phyloP scores from a whole-genome alignment of 73 alveolate genomes.

The Uronychia binucleata region DNA sequence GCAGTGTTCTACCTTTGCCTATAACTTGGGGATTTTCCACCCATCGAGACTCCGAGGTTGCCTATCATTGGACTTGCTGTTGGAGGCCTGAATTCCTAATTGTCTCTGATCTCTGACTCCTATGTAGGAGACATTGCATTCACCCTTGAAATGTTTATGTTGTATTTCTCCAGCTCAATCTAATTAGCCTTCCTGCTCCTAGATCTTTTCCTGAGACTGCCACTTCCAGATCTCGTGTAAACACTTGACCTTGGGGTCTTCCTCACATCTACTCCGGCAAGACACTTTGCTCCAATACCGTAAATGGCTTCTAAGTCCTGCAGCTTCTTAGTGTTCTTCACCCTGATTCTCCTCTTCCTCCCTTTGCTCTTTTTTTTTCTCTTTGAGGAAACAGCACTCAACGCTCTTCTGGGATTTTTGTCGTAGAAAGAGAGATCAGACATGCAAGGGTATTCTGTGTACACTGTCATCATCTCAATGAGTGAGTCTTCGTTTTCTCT shows the following conservation, averaged over 20 bases:
- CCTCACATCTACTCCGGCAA: neutral
- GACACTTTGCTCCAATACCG: neutral
- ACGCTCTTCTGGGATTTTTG: neutral
- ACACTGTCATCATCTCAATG: neutral
- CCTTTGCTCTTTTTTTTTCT: neutral
- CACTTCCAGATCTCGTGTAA: neutral
- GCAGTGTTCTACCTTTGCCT: no score
- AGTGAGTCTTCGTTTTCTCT: neutral
- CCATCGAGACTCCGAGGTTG: no score
- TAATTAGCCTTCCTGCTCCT: neutral
- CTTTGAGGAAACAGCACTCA: neutral
- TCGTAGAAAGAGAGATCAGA: neutral
- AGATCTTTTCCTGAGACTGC: neutral
- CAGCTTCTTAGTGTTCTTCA: neutral
- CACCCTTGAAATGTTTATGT: neutral
- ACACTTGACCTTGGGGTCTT: neutral
- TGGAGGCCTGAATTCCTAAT: no score
- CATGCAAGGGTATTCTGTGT: constrained; percentile 1
- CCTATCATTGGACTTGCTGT: neutral
- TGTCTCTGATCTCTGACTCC: neutral
- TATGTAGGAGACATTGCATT: neutral
- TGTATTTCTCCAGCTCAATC: neutral
- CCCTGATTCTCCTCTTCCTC: neutral
- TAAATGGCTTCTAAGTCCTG: neutral
- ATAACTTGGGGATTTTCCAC: no score